Base-by-base conservation (phyloP, 805 yeast genomes). In the Hanseniaspora lindneri region DNA sequence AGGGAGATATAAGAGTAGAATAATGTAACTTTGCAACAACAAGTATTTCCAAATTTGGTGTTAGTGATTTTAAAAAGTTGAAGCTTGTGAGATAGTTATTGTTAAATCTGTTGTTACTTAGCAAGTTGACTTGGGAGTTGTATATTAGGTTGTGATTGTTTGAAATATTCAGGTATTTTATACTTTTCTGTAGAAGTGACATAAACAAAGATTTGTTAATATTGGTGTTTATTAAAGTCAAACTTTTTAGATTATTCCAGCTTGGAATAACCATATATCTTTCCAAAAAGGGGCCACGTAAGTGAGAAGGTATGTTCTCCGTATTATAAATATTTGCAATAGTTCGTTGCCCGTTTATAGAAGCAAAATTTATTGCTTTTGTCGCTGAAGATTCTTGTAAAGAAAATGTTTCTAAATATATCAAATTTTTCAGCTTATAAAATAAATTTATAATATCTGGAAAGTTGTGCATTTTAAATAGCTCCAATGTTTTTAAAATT, bases 11-110 rank as follows among this genome's bases (percentile, higher is more conserved):
- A 3, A 28, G 28, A 5, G 35, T 13, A 8, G 37, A 25, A 19
- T 17, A 46, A n/a, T 46, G 43, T 7, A 46, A 14, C 24, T 46
- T 46, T 16, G 41, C 41, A 11, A 46, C 28, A 16, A 41, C 41
- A 5, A 46, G 27, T 9, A 33, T 28, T 20, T 37, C 27, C 13
- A 46, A 23, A 5, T 46, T 30, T 7, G 49, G 49, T 10, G 35
- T 16, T 13, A 14, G 16, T 9, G 16, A 10, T 16, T 39, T 32
- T 2, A 46, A 16, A n/a, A 39, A 27, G 14, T 17, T 14, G 7
- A 46, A 19, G 27, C 25, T n/a, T 17, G 42, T 30, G 9, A 46
- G 14, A 16, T 30, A 46, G 14, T 24, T 24, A 8, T 25, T 39
- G 17, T 16, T 40, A 2, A 5, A 19, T 10, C 8, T 5, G 21